Percentiles rank a stretch among this genome's conserved stretches.
Conservation (phyloP, 305 asterid genomes). For the Rubia tinctorum region DNA sequence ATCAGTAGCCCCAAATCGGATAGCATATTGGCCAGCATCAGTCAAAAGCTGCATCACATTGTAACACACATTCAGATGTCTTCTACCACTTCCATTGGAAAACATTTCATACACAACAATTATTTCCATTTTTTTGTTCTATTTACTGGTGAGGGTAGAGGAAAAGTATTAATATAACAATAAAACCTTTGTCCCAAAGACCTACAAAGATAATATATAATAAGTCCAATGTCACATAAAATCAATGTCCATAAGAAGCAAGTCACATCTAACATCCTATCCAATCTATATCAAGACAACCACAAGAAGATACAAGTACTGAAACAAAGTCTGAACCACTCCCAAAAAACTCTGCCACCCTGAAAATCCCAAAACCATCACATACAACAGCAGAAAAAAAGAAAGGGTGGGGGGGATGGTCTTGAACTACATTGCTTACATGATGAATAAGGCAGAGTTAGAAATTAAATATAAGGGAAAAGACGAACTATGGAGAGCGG, state of each 20-base stretch:
- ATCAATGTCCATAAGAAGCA: background rate
- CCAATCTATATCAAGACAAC: background rate
- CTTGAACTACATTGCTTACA: background rate
- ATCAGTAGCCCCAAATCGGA: conserved; percentile 74
- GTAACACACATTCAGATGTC: background rate
- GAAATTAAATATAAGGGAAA: background rate
- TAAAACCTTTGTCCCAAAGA: background rate
- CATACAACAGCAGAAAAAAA: background rate
- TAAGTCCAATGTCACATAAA: too few species aligned
- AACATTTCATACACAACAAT: background rate
- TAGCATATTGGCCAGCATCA: conserved; percentile 98
- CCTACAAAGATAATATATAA: too few species aligned
- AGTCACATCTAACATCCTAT: background rate
- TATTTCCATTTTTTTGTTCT: background rate
- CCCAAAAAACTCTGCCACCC: background rate
- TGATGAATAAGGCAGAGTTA: background rate
- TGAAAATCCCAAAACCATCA: background rate
- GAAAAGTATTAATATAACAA: background rate
- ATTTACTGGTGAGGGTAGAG: background rate
- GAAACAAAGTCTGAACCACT: background rate
- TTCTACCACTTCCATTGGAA: background rate
- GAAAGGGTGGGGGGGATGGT: background rate
- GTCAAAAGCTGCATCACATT: conserved; percentile 55
- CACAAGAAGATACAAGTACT: background rate
- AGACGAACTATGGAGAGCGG: background rate